phyloP scores from a whole-genome alignment of 1,284 basidiomycete species.

The Tetrapyrgos nigripes region DNA sequence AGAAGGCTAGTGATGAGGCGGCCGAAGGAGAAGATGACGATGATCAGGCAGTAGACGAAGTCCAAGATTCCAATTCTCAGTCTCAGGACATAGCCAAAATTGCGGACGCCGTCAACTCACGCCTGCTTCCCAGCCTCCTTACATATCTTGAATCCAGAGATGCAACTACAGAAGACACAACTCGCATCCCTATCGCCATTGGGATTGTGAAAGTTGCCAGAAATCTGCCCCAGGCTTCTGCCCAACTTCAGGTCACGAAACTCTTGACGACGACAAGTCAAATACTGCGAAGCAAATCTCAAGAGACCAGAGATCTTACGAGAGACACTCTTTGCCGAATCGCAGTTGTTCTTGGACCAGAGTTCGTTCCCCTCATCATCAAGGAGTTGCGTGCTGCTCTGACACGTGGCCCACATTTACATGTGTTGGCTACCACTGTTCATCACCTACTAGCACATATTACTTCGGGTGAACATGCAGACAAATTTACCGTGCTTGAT shows the following conservation, averaged over 20 bases:
- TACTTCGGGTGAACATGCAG: slow-evolving; percentile 64
- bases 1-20: slow-evolving; percentile 36
- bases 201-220: slow-evolving; percentile 89
- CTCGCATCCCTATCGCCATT: slow-evolving; percentile 88
- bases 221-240: slow-evolving; percentile 75
- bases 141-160: slow-evolving; percentile 85
- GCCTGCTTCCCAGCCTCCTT: slow-evolving; percentile 80
- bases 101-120: slow-evolving; percentile 78
- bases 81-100: slow-evolving; percentile 52
- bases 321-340: slow-evolving; percentile 90
- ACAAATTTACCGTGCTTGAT: slow-evolving; percentile 72
- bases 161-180: slow-evolving; percentile 81
- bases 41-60: slow-evolving; percentile 28
- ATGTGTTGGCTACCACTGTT: slow-evolving; percentile 87
- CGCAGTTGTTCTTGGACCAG: slow-evolving; percentile 74
- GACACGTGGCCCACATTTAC: slow-evolving; percentile 91
- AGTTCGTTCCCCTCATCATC: slow-evolving; percentile 78
- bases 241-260: slow-evolving; percentile 79
- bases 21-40: slow-evolving; percentile 38
- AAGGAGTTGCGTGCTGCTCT: slow-evolving; percentile 87
- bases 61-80: slow-evolving; percentile 19
- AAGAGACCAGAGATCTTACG: slow-evolving; percentile 91
- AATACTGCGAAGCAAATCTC: slow-evolving; percentile 90
- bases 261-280: slow-evolving; percentile 88
- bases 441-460: slow-evolving; percentile 87